Percentiles rank a stretch among this genome's conserved stretches.
phyloP scores from a whole-genome alignment of 2,329 filamentous ascomycete species.

The Leptodontidium sp. region DNA sequence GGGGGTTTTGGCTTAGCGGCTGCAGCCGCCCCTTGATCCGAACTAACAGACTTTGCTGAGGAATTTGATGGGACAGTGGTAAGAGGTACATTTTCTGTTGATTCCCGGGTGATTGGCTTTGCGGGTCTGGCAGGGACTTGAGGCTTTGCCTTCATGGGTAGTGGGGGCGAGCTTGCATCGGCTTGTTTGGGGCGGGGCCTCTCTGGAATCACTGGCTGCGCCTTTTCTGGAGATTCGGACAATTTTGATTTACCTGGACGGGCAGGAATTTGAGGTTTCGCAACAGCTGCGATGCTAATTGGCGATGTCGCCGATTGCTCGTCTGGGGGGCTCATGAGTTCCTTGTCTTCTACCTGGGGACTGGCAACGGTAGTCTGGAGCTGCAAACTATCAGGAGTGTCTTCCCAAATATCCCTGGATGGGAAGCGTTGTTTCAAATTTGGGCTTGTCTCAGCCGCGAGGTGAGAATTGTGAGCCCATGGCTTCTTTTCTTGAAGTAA shows the following conservation, averaged over 20 bases:
- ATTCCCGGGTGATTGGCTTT: constrained; percentile 59
- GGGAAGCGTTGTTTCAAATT: constrained; percentile 78
- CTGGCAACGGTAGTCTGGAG: constrained; percentile 77
- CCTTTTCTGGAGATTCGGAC: constrained; percentile 42
- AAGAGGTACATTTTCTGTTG: constrained; percentile 45
- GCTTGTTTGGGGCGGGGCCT: constrained; percentile 33
- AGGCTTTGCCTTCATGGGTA: constrained; percentile 66
- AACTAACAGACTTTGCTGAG: constrained; percentile 46
- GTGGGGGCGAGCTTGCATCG: constrained; percentile 38
- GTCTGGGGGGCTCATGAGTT: constrained; percentile 52
- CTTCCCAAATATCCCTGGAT: constrained; percentile 94
- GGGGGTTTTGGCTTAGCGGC: constrained; percentile 79
- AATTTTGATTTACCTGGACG: constrained; percentile 55
- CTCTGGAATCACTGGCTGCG: constrained; percentile 44
- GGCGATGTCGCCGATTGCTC: constrained; percentile 45
- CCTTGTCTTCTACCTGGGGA: constrained; percentile 57
- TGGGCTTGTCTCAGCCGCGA: constrained; percentile 62
- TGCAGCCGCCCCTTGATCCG: constrained; percentile 53
- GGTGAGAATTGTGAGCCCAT: constrained; percentile 59
- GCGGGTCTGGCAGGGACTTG: constrained; percentile 67
- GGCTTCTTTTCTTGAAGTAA: constrained; percentile 60
- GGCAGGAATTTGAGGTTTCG: constrained; percentile 64
- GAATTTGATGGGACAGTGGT: constrained; percentile 41
- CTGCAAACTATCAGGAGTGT: constrained; percentile 83
- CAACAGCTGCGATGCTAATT: constrained; percentile 57